Evolutionary conservation across 202 grass and related monocot genomes (phyloP).

Genomic region (Saccharum hybrid): DNA sequence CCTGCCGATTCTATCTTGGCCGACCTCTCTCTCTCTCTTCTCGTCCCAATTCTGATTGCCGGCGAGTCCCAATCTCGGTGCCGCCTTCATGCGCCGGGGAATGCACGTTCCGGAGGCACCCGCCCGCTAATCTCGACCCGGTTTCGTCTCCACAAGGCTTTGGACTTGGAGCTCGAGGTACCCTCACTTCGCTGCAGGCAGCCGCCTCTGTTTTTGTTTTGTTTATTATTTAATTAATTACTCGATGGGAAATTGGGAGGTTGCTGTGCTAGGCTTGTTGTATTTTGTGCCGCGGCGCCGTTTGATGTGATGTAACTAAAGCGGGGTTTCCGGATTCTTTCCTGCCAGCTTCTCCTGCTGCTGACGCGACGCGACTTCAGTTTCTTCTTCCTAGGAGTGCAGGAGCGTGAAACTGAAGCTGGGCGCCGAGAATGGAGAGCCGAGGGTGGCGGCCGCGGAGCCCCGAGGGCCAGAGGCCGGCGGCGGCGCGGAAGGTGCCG

Average conservation of each 20-base stretch:
- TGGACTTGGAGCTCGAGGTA: slow-evolving; percentile 42
- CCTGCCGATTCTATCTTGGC: background rate
- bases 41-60: slow-evolving; percentile 38
- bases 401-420: slow-evolving; percentile 13
- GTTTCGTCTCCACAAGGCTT: background rate
- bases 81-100: background rate
- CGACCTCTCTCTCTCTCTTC: background rate
- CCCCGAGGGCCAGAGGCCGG: slow-evolving; percentile 40
- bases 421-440: slow-evolving; percentile 39
- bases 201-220: background rate
- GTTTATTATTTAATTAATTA: slow-evolving; percentile 5
- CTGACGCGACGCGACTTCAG: slow-evolving; percentile 28
- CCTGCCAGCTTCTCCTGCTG: slow-evolving; percentile 18
- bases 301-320: background rate
- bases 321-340: slow-evolving; percentile 1
- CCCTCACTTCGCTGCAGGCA: background rate
- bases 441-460: slow-evolving; percentile 50
- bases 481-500: slow-evolving; percentile 61
- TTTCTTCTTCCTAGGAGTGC: background rate
- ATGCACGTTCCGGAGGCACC: slow-evolving; percentile 36
- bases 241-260: slow-evolving; percentile 28
- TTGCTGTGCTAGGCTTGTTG: slow-evolving; percentile 5
- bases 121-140: background rate
- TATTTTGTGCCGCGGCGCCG: slow-evolving; percentile 44
- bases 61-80: background rate